These are phyloP conservation scores for Mallotus repandus DNA, from an alignment of 441 rosid genomes.

Conservation along the genomic window DNA sequence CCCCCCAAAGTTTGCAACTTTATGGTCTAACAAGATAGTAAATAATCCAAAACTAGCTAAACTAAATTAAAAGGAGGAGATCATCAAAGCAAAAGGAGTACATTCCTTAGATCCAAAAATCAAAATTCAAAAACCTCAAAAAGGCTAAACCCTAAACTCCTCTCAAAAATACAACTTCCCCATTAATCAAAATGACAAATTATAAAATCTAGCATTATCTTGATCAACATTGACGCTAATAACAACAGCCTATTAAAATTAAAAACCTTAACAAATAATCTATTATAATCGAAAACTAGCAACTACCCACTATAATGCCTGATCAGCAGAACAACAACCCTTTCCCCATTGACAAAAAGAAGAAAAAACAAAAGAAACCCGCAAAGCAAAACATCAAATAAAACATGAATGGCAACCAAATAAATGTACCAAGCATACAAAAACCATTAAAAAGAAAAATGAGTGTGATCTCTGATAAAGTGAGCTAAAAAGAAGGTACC, in stretches of 20 bases:
- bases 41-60: slow-evolving; percentile 4
- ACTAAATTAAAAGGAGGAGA: slow-evolving; percentile 12
- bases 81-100: slow-evolving; percentile 17
- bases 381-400: slow-evolving; percentile 1
- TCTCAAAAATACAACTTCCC: slow-evolving; percentile 10
- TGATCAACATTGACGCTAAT: slow-evolving; percentile 14
- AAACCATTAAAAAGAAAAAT: background rate
- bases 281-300: slow-evolving; percentile 3
- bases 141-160: slow-evolving; percentile 29
- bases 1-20: background rate
- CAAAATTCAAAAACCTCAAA: slow-evolving; percentile 6
- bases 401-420: background rate
- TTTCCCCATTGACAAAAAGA: background rate
- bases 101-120: slow-evolving; percentile 30
- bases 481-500: slow-evolving; percentile 23
- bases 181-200: slow-evolving; percentile 20
- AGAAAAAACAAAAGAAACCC: background rate
- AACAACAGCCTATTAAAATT: slow-evolving; percentile 5
- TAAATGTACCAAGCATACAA: background rate
- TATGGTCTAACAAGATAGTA: background rate
- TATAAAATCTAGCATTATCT: slow-evolving; percentile 18
- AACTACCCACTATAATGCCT: slow-evolving; percentile 17
- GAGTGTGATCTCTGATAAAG: slow-evolving; percentile 21
- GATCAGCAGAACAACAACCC: slow-evolving; percentile 20
- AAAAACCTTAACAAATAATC: slow-evolving; percentile 1